phyloP scores from a whole-genome alignment of 2,329 filamentous ascomycete genomes.

The Verticillium nubilum region DNA sequence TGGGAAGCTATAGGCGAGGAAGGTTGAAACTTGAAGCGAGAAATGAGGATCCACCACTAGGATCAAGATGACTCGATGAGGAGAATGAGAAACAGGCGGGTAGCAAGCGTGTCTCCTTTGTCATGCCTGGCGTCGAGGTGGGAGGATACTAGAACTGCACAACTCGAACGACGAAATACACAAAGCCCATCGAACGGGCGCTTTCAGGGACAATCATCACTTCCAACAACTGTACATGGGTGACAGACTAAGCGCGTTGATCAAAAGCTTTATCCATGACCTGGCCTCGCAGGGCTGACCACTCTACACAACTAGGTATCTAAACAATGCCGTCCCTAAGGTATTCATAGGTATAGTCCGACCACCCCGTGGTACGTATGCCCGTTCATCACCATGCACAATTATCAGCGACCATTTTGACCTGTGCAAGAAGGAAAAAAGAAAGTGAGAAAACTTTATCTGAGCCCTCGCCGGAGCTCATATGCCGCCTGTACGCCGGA shows the following conservation, averaged over 20 bases:
- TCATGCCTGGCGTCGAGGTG: not conserved
- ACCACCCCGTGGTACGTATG: not conserved
- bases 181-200: not conserved
- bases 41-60: not conserved
- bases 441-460: not conserved
- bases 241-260: not conserved
- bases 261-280: not conserved
- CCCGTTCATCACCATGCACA: slow-evolving; percentile 5
- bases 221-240: not conserved
- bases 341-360: not conserved
- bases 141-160: not conserved
- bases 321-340: not conserved
- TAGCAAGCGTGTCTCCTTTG: not conserved
- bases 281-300: not conserved
- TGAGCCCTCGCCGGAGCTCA: not conserved
- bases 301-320: not conserved
- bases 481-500: not conserved
- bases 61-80: not conserved
- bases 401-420: slow-evolving; percentile 4
- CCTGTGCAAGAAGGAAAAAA: not conserved
- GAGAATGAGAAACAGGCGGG: not conserved
- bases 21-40: not conserved
- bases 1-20: not conserved
- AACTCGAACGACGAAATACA: not conserved
- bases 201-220: not conserved